These are phyloP conservation scores for Bimuria novae-zelandiae DNA, from an alignment of 2,329 filamentous ascomycete species.

Conservation along the genomic window DNA sequence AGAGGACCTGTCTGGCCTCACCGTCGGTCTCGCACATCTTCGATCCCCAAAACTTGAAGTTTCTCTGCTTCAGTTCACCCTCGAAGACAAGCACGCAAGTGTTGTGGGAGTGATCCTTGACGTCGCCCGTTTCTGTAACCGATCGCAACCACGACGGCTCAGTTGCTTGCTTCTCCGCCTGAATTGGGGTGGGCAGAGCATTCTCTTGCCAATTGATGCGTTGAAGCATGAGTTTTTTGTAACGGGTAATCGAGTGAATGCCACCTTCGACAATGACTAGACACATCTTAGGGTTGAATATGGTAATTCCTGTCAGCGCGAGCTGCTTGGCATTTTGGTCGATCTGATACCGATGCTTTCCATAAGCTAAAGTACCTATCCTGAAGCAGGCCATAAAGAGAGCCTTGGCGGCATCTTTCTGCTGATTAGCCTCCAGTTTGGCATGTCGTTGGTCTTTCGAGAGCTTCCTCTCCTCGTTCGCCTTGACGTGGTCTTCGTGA, in stretches of 20 bases:
- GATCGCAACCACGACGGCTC: slow-evolving; percentile 76
- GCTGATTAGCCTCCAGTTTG: slow-evolving; percentile 81
- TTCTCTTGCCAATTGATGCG: slow-evolving; percentile 97
- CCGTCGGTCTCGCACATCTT: slow-evolving; percentile 92
- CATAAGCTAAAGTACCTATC: slow-evolving; percentile 86
- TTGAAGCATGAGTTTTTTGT: slow-evolving; percentile 90
- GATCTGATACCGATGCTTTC: slow-evolving; percentile 91
- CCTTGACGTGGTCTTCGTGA: slow-evolving; percentile 73
- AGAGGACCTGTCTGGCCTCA: slow-evolving; percentile 79
- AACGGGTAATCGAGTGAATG: slow-evolving; percentile 77
- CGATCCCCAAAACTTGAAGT: slow-evolving; percentile 83
- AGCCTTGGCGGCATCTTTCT: slow-evolving; percentile 84
- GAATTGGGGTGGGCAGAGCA: slow-evolving; percentile 64
- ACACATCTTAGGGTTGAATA: slow-evolving; percentile 88
- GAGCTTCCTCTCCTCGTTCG: slow-evolving; percentile 84
- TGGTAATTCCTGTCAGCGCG: slow-evolving; percentile 83
- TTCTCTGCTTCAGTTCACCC: slow-evolving; percentile 79
- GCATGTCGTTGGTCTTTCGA: slow-evolving; percentile 85
- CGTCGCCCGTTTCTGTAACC: slow-evolving; percentile 74
- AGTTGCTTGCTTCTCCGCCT: slow-evolving; percentile 63
- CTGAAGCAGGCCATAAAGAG: slow-evolving; percentile 87
- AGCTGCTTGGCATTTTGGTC: slow-evolving; percentile 90
- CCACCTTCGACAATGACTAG: slow-evolving; percentile 93
- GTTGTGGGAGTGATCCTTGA: slow-evolving; percentile 83
- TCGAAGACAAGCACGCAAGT: slow-evolving; percentile 87